These are phyloP conservation scores for Nelumbo lutea DNA, from an alignment of 164 flowering plant species.

Conservation along the genomic window DNA sequence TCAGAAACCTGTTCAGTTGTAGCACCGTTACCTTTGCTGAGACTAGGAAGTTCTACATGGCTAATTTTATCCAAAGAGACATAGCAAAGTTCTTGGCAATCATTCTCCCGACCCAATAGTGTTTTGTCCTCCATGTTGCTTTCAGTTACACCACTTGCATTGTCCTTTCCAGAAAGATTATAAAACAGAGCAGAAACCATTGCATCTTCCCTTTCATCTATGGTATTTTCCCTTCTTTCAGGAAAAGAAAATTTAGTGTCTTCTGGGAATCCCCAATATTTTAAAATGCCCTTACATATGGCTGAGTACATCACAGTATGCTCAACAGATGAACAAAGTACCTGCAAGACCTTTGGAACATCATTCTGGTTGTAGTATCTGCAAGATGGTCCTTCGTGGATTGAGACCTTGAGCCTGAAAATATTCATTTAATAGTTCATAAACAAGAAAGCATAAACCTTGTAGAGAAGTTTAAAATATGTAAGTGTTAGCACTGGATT, in stretches of 20 bases:
- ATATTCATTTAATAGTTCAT: slow-evolving; percentile 7
- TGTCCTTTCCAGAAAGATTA: slow-evolving; percentile 9
- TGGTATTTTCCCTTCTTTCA: slow-evolving; percentile 4
- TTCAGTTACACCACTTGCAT: slow-evolving; percentile 18
- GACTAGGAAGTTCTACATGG: slow-evolving; percentile 11
- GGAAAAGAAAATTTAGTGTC: slow-evolving; percentile 16
- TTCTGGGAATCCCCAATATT: slow-evolving; percentile 62
- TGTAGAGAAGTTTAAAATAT: background rate
- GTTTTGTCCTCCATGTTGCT: slow-evolving; percentile 19
- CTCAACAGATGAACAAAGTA: slow-evolving; percentile 45
- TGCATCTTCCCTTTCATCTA: slow-evolving; percentile 22
- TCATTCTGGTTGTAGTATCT: slow-evolving; percentile 70
- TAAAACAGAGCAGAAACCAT: slow-evolving; percentile 4
- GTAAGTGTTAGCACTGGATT: background rate
- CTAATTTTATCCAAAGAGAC: slow-evolving; percentile 16
- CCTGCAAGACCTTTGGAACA: slow-evolving; percentile 49
- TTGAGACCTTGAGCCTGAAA: slow-evolving; percentile 59
- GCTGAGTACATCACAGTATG: slow-evolving; percentile 41
- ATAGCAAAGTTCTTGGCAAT: slow-evolving; percentile 8
- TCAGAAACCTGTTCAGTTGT: slow-evolving; percentile 7
- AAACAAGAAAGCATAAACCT: slow-evolving; percentile 1
- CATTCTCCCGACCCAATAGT: slow-evolving; percentile 13
- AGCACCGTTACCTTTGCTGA: slow-evolving; percentile 8
- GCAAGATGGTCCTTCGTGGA: slow-evolving; percentile 24
- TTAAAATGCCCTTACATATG: slow-evolving; percentile 58